Evolutionary conservation across 257 asterid genomes (phyloP).

Genomic region (Striga asiatica): DNA sequence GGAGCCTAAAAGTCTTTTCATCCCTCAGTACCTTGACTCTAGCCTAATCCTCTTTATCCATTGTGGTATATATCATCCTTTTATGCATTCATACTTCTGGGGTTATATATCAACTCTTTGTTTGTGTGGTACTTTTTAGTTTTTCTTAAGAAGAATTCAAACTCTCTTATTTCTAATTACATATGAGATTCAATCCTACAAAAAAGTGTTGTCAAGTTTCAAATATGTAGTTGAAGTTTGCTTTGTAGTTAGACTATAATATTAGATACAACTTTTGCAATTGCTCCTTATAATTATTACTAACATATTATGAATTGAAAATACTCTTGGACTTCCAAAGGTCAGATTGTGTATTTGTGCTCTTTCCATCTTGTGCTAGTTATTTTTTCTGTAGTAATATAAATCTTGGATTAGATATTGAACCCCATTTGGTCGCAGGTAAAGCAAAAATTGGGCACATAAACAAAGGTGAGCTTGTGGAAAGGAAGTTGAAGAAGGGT

Average conservation of each 20-base stretch:
- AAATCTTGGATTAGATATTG: background rate
- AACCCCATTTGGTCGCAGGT: conserved; percentile 29
- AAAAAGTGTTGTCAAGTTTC: too few relatives aligned
- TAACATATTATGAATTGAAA: too few relatives aligned
- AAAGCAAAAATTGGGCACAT: conserved; percentile 55
- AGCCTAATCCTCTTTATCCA: conserved; percentile 47
- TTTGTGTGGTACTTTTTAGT: background rate
- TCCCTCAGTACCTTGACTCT: conserved; percentile 68
- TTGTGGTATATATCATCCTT: conserved; percentile 23
- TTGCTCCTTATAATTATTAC: too few relatives aligned
- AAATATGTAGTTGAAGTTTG: too few relatives aligned
- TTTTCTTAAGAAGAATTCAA: background rate
- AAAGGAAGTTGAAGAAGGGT: conserved; percentile 34
- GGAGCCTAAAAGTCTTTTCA: conserved; percentile 58
- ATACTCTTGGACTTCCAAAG: too few relatives aligned
- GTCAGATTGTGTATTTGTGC: too few relatives aligned
- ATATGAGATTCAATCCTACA: too few relatives aligned
- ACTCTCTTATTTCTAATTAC: too few relatives aligned
- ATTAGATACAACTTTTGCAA: too few relatives aligned
- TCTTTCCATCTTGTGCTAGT: too few relatives aligned
- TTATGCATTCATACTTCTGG: background rate
- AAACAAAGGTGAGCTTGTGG: conserved; percentile 47
- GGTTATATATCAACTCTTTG: too few relatives aligned
- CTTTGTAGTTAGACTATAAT: too few relatives aligned
- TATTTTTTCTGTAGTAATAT: background rate